These are phyloP conservation scores for Stropharia rugosoannulata DNA, from an alignment of 768 basidiomycete species.

Conservation along the genomic window DNA sequence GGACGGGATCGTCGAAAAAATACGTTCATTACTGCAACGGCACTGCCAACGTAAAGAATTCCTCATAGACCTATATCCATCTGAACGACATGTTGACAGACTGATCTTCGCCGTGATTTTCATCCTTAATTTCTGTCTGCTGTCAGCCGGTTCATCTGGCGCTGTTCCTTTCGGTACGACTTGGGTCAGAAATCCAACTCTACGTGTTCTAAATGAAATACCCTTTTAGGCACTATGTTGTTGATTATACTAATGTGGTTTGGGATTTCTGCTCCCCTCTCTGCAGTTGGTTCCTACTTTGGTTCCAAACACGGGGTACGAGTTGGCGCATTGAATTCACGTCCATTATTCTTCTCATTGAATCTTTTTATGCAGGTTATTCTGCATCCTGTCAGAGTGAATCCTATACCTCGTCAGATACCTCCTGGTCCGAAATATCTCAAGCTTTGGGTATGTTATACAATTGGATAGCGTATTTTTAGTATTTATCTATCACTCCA, in stretches of 20 bases:
- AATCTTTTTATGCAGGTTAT: constrained; percentile 47
- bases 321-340: constrained; percentile 18
- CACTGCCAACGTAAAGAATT: constrained; percentile 75
- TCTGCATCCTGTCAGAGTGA: constrained; percentile 83
- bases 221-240: constrained; percentile 69
- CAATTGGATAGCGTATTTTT: background rate
- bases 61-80: background rate
- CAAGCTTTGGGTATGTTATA: constrained; percentile 63
- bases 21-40: constrained; percentile 83
- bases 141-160: constrained; percentile 84
- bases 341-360: background rate
- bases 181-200: background rate
- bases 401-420: constrained; percentile 95
- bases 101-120: constrained; percentile 84
- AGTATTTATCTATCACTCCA: constrained; percentile 18
- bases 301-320: constrained; percentile 84
- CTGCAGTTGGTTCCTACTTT: constrained; percentile 81
- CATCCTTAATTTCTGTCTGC: constrained; percentile 87
- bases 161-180: constrained; percentile 88
- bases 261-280: constrained; percentile 89
- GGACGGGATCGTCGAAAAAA: constrained; percentile 80
- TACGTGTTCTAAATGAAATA: background rate
- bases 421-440: constrained; percentile 87
- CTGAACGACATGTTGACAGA: constrained; percentile 33
- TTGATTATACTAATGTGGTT: constrained; percentile 88